A percentile compares a stretch with the other conserved stretches of the same genome.
phyloP scores from a whole-genome alignment of 2,329 filamentous ascomycete species.

The Simplicillium aogashimaense region DNA sequence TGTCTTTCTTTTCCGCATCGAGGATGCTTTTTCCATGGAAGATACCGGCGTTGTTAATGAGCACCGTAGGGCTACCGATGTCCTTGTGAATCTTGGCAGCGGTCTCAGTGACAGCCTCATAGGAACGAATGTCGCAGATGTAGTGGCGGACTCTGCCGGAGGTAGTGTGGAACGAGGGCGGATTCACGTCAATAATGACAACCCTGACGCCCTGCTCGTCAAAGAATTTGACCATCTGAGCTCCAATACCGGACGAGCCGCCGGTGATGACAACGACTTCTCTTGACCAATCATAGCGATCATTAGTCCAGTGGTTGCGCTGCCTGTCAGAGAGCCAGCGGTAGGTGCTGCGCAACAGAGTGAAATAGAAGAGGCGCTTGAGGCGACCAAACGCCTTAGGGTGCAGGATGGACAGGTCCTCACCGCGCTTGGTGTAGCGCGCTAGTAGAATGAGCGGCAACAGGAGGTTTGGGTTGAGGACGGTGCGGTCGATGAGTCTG shows the following conservation, averaged over 20 bases:
- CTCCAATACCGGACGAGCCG: conserved; percentile 65
- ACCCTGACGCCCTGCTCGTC: conserved; percentile 56
- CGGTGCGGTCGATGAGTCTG: conserved; percentile 46
- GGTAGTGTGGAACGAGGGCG: conserved; percentile 38
- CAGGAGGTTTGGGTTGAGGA: conserved; percentile 54
- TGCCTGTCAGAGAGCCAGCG: conserved; percentile 21
- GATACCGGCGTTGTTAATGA: conserved; percentile 65
- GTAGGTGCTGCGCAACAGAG: conserved; percentile 16
- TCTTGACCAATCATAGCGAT: conserved; percentile 51
- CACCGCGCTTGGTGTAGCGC: conserved; percentile 53
- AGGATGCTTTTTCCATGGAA: conserved; percentile 53
- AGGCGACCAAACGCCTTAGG: conserved; percentile 40
- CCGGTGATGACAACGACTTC: conserved; percentile 69
- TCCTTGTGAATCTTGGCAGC: conserved; percentile 41
- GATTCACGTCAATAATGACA: conserved; percentile 61
- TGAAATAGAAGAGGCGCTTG: conserved; percentile 19
- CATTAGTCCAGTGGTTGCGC: conserved; percentile 24
- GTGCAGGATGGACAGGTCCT: conserved; percentile 41
- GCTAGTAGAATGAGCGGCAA: conserved; percentile 54
- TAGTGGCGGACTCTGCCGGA: conserved; percentile 53
- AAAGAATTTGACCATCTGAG: conserved; percentile 53
- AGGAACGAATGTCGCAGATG: conserved; percentile 58
- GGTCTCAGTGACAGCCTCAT: conserved; percentile 38
- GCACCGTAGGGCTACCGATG: conserved; percentile 55
- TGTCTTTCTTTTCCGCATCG: conserved; percentile 42